Conservation (phyloP, 2,329 filamentous ascomycete genomes). For the Cladosporium oxysporum region DNA sequence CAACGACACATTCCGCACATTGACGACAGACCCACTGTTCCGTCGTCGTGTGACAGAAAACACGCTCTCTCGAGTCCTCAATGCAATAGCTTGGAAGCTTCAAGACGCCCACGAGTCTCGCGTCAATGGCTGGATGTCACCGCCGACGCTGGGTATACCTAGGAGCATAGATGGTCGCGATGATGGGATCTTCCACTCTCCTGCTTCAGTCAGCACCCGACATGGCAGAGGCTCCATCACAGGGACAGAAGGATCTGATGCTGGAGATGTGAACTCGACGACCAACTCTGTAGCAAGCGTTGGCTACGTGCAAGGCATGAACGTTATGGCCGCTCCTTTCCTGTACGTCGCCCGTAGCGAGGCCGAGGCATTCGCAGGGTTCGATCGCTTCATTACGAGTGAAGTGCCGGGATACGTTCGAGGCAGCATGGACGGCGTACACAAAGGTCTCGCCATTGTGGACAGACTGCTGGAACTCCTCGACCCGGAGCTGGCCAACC, state of each 20-base stretch:
- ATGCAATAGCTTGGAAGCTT: slow-evolving; percentile 91
- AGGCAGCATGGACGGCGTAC: slow-evolving; percentile 95
- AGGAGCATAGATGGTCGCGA: slow-evolving; percentile 50
- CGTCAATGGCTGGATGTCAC: slow-evolving; percentile 53
- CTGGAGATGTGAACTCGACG: slow-evolving; percentile 41
- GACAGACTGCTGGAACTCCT: slow-evolving; percentile 91
- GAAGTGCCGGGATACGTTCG: slow-evolving; percentile 94
- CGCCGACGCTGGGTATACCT: slow-evolving; percentile 51
- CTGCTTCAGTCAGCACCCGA: slow-evolving; percentile 34
- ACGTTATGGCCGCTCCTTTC: slow-evolving; percentile 93
- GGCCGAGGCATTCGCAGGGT: slow-evolving; percentile 89
- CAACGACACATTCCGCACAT: slow-evolving; percentile 95
- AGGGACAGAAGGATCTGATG: slow-evolving; percentile 65
- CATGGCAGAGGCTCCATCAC: slow-evolving; percentile 45
- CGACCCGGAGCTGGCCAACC: slow-evolving; percentile 80
- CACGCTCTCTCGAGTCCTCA: slow-evolving; percentile 88
- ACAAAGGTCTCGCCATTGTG: slow-evolving; percentile 85
- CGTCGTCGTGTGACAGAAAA: slow-evolving; percentile 93
- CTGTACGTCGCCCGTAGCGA: slow-evolving; percentile 93
- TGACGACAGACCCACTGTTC: slow-evolving; percentile 96
- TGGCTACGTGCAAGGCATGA: slow-evolving; percentile 98
- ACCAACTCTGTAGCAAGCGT: slow-evolving; percentile 60
- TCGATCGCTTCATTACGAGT: slow-evolving; percentile 80
- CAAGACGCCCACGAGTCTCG: slow-evolving; percentile 72
- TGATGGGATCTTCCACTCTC: slow-evolving; percentile 45